Base-by-base conservation (phyloP, 2,329 filamentous ascomycete species). In the Neurospora sp. region DNA sequence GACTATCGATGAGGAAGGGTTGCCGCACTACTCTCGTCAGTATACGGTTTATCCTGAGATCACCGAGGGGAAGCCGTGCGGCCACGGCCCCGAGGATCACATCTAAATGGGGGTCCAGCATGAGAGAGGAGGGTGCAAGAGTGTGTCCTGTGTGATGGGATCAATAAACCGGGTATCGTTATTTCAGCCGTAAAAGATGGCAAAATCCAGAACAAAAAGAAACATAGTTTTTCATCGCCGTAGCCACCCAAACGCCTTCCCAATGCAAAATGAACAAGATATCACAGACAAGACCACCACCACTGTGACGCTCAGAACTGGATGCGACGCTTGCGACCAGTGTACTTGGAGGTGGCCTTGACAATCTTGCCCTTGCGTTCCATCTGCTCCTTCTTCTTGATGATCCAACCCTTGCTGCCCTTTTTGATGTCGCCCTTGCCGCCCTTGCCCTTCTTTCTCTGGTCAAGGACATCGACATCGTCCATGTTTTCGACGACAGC, bases 301-400 rank as follows among this genome's bases (percentile, higher is more conserved):
- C 2, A 19, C 11, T 2, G 39, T 42, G 28, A 9, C 7, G 19
- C 58, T 75, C 80, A 97, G 79, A 97, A 97, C 39, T 89, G 89
- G 69, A 90, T 83, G 71, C 92, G 88, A 80, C 96, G 87, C 83
- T 93, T 97, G 76, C 96, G 86, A 38, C 95, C 96, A 0, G 95
- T 98, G 79, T 97, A 99, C 81, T 96, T 98, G 68, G 92, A 97
- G 70, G 87, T 93, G 1, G 89, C 83, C 84, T 98, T 98, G 75
- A 98, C 95, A 38, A 98, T 87, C 84, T 96, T 97, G 66, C 96
- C 96, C 81, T 97, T 97, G 72, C 89, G 86, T 81, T 96, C 92
- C 91, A 97, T 96, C 82, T 97, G 93, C 74, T 93, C 91, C 83
- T 96, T 96, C 79, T 95, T 96, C 80, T 89, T 88, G 78, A 93